A percentile compares a stretch with the other conserved stretches of the same genome.
Evolutionary conservation across 176 grass and related monocot genomes (phyloP).

Genomic region (Eleusine indica): DNA sequence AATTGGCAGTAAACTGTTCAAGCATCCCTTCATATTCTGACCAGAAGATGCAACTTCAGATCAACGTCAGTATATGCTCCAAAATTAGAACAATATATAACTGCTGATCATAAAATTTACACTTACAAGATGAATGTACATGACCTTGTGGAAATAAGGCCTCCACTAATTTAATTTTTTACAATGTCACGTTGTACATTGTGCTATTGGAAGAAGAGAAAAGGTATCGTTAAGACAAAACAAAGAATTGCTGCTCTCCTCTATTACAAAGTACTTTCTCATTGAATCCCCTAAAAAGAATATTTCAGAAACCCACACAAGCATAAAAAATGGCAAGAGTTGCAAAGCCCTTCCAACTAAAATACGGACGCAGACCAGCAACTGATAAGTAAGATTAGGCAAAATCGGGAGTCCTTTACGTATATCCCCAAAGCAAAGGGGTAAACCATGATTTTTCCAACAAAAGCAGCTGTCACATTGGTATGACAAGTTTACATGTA

Average conservation of each 20-base stretch:
- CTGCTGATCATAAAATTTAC: background rate
- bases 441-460: slow-evolving; percentile 51
- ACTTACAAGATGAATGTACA: slow-evolving; percentile 38
- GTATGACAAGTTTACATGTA: slow-evolving; percentile 56
- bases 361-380: slow-evolving; percentile 68
- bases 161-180: slow-evolving; percentile 46
- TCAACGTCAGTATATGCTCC: background rate
- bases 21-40: background rate
- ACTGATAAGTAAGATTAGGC: slow-evolving; percentile 47
- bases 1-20: background rate
- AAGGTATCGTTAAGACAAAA: slow-evolving; percentile 33
- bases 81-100: background rate
- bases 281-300: slow-evolving; percentile 32
- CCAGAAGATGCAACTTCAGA: background rate
- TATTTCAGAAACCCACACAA: slow-evolving; percentile 33
- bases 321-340: slow-evolving; percentile 38
- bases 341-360: slow-evolving; percentile 68
- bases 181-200: slow-evolving; percentile 48
- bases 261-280: slow-evolving; percentile 41
- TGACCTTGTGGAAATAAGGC: slow-evolving; percentile 12
- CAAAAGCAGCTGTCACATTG: slow-evolving; percentile 35
- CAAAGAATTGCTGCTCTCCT: slow-evolving; percentile 45
- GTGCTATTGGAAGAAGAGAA: slow-evolving; percentile 39
- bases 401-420: slow-evolving; percentile 59
- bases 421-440: slow-evolving; percentile 38